These are phyloP conservation scores for Aquilaria agallochum DNA, from an alignment of 441 rosid genomes.

Conservation along the genomic window DNA sequence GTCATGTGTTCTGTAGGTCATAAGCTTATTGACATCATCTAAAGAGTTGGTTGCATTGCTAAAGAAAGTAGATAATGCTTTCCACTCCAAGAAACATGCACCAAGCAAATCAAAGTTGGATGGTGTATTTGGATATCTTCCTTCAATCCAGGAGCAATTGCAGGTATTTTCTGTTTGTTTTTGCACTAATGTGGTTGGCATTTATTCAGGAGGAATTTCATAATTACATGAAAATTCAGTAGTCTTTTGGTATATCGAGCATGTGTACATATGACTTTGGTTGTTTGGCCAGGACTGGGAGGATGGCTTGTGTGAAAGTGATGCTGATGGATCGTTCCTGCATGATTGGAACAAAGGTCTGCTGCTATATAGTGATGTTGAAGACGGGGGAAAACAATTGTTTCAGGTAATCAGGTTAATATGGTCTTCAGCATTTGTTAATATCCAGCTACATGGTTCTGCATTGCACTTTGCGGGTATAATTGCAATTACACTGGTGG, in stretches of 20 bases:
- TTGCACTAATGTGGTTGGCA: background rate
- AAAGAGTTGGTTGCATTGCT: constrained; percentile 60
- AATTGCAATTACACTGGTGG: background rate
- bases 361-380: constrained; percentile 64
- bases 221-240: background rate
- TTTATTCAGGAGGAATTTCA: background rate
- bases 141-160: constrained; percentile 70
- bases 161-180: constrained; percentile 38
- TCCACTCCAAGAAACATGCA: constrained; percentile 57
- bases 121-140: constrained; percentile 47
- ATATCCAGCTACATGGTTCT: constrained; percentile 9
- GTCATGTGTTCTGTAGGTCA: constrained; percentile 38
- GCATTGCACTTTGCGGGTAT: background rate
- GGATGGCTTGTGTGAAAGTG: constrained; percentile 81
- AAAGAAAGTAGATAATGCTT: constrained; percentile 58
- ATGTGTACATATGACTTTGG: background rate
- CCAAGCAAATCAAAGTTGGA: constrained; percentile 44
- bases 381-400: constrained; percentile 84
- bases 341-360: constrained; percentile 91
- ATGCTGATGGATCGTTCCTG: constrained; percentile 87
- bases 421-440: constrained; percentile 7
- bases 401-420: constrained; percentile 52
- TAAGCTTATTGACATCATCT: constrained; percentile 63
- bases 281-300: constrained; percentile 74
- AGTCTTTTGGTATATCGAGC: too few species aligned